phyloP scores from a whole-genome alignment of 2,329 filamentous ascomycete genomes.

The Alternaria brassicae region DNA sequence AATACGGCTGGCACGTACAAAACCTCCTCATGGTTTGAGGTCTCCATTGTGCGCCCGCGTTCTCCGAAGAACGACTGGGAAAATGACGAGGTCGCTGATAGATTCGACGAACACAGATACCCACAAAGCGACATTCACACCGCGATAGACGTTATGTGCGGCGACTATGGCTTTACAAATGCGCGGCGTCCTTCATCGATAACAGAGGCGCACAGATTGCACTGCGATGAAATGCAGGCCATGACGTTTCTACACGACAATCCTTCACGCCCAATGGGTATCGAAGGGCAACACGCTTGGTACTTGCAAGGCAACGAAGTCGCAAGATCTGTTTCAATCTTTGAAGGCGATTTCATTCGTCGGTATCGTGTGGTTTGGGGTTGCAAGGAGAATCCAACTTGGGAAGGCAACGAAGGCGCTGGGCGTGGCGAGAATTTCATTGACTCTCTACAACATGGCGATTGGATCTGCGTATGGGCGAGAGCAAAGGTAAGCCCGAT shows the following conservation, averaged over 20 bases:
- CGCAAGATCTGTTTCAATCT: constrained; percentile 17
- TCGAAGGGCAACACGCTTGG: constrained; percentile 27
- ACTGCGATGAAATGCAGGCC: constrained; percentile 20
- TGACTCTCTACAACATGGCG: constrained; percentile 18
- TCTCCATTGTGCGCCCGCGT: constrained; percentile 15
- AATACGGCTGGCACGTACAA: constrained; percentile 17
- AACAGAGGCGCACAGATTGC: constrained; percentile 17
- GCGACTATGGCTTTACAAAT: background rate
- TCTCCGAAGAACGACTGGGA: background rate
- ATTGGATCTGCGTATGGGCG: constrained; percentile 29
- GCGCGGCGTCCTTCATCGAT: constrained; percentile 11
- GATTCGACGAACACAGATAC: background rate
- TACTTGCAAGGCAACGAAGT: constrained; percentile 31
- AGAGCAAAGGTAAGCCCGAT: constrained; percentile 28
- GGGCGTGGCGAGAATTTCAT: constrained; percentile 26
- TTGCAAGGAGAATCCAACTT: constrained; percentile 12
- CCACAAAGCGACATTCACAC: background rate
- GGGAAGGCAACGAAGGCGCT: constrained; percentile 16
- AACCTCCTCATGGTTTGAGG: constrained; percentile 34
- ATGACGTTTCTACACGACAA: background rate
- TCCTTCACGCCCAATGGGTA: background rate
- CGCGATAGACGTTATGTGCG: background rate
- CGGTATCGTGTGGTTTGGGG: constrained; percentile 24
- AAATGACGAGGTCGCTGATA: background rate
- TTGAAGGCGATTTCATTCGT: constrained; percentile 21